These are phyloP conservation scores for Crithidia thermophila DNA, from an alignment of 208 protist species.

Conservation along the genomic window DNA sequence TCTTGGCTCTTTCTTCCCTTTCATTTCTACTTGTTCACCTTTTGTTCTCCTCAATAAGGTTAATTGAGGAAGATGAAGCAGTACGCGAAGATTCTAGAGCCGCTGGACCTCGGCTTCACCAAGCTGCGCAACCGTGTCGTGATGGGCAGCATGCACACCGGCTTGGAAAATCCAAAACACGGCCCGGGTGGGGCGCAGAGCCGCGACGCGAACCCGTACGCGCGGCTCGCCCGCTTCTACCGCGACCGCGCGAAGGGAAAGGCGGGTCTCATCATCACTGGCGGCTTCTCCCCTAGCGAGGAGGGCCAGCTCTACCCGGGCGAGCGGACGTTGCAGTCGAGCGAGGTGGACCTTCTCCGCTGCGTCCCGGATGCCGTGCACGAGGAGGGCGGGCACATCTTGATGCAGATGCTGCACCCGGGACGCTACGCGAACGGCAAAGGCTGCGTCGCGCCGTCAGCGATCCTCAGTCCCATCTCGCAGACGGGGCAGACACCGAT, in stretches of 20 bases:
- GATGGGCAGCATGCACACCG: slow-evolving; percentile 85
- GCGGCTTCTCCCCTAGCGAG: slow-evolving; percentile 83
- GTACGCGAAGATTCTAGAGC: slow-evolving; percentile 47
- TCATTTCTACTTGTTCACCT: background rate
- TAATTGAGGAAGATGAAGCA: slow-evolving; percentile 16
- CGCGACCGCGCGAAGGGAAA: slow-evolving; percentile 81
- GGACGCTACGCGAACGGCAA: slow-evolving; percentile 72
- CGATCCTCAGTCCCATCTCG: slow-evolving; percentile 57
- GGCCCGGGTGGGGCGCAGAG: slow-evolving; percentile 26
- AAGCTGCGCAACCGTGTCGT: slow-evolving; percentile 81
- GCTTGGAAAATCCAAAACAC: slow-evolving; percentile 48
- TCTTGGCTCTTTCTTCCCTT: background rate
- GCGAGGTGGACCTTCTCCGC: slow-evolving; percentile 62
- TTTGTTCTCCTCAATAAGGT: slow-evolving; percentile 3
- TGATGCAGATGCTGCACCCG: slow-evolving; percentile 93
- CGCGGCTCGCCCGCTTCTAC: slow-evolving; percentile 78
- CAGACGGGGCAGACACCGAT: slow-evolving; percentile 57
- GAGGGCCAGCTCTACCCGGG: slow-evolving; percentile 77
- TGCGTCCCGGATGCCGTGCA: slow-evolving; percentile 90
- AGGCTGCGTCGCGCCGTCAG: slow-evolving; percentile 61
- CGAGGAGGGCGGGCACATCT: slow-evolving; percentile 81
- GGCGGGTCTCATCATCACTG: slow-evolving; percentile 89
- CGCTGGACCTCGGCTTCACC: slow-evolving; percentile 61
- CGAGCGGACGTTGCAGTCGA: slow-evolving; percentile 63
- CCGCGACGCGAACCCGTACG: slow-evolving; percentile 54